phyloP scores from a whole-genome alignment of 805 yeast genomes.

The Hemisphaericaspora nanyangensis region DNA sequence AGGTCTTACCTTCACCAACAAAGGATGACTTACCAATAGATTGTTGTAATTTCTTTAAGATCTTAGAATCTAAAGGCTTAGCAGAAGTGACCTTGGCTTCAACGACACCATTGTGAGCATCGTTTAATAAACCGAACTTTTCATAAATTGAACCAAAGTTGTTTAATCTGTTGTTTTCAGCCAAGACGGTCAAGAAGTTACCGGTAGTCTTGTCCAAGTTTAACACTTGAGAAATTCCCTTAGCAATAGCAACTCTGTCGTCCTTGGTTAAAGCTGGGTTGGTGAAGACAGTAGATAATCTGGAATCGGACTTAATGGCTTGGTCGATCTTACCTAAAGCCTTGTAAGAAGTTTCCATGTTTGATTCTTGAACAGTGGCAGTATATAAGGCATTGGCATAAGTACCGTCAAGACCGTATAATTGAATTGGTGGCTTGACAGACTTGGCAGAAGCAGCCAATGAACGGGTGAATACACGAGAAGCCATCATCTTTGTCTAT shows the following conservation, averaged over 20 bases:
- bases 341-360: slow-evolving; percentile 65
- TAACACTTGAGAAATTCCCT: slow-evolving; percentile 47
- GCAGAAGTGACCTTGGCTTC: slow-evolving; percentile 93
- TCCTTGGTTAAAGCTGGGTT: slow-evolving; percentile 81
- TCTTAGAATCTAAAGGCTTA: slow-evolving; percentile 75
- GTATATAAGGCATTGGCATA: slow-evolving; percentile 93
- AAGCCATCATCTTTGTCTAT: slow-evolving; percentile 39
- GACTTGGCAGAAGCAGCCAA: slow-evolving; percentile 67
- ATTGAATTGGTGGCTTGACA: slow-evolving; percentile 85
- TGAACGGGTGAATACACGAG: slow-evolving; percentile 65
- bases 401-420: slow-evolving; percentile 94
- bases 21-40: slow-evolving; percentile 74
- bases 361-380: slow-evolving; percentile 81
- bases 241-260: slow-evolving; percentile 71
- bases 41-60: slow-evolving; percentile 71
- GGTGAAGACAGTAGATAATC: slow-evolving; percentile 55
- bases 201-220: slow-evolving; percentile 64
- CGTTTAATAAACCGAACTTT: slow-evolving; percentile 74
- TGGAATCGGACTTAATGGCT: slow-evolving; percentile 57
- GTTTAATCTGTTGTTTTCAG: slow-evolving; percentile 90
- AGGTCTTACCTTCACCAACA: slow-evolving; percentile 82
- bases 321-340: slow-evolving; percentile 58
- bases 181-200: slow-evolving; percentile 79
- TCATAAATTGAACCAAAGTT: slow-evolving; percentile 60
- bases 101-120: slow-evolving; percentile 87